These are phyloP conservation scores for Solanum ossicruentum DNA, from an alignment of 257 asterid species.

Conservation along the genomic window DNA sequence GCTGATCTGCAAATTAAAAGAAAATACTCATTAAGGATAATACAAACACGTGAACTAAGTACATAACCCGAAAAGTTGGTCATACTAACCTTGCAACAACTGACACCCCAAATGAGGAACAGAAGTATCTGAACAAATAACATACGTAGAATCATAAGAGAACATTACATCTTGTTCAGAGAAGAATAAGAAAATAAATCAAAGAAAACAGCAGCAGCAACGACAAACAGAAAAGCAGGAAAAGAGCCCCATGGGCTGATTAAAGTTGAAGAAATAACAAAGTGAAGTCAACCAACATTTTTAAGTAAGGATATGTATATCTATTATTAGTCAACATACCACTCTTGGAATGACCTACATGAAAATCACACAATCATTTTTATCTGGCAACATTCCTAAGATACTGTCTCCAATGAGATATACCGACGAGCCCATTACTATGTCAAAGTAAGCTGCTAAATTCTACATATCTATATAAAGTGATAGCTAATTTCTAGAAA, in stretches of 20 bases:
- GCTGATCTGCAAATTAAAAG: constrained; percentile 55
- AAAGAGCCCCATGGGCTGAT: neutral
- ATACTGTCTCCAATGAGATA: neutral
- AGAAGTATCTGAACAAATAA: constrained; percentile 51
- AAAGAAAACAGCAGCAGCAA: neutral
- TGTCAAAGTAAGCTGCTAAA: neutral
- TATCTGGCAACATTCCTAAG: neutral
- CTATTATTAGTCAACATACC: neutral
- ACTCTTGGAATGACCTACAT: neutral
- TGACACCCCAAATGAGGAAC: constrained; percentile 72
- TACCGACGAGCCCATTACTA: neutral
- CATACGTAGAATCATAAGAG: neutral
- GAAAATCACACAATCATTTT: neutral
- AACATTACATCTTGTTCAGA: neutral
- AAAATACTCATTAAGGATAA: neutral
- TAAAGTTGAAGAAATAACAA: neutral
- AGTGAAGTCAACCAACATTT: neutral
- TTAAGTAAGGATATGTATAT: neutral
- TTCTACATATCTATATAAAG: neutral
- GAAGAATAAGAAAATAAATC: neutral
- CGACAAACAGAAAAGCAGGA: neutral
- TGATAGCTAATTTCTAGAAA: neutral
- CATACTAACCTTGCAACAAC: constrained; percentile 84
- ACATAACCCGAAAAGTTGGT: neutral
- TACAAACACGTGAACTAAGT: neutral